Conservation (phyloP, 2,329 filamentous ascomycete genomes). For the Chrysoporthe puriensis region DNA sequence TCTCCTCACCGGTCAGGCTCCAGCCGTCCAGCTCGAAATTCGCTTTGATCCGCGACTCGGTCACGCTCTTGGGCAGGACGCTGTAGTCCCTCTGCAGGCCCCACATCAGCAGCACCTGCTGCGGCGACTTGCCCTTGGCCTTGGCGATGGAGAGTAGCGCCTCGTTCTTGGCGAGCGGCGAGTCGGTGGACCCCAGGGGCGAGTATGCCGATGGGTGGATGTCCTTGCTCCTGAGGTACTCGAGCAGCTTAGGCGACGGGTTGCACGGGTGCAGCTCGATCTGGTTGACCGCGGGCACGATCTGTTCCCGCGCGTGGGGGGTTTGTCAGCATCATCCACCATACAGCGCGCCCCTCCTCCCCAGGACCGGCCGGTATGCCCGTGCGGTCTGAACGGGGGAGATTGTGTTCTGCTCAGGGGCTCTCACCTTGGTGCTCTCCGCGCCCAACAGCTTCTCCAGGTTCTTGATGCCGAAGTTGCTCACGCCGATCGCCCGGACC, state of each 20-base stretch:
- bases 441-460: conserved; percentile 76
- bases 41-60: conserved; percentile 69
- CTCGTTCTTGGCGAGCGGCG: conserved; percentile 69
- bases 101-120: conserved; percentile 81
- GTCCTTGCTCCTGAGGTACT: conserved; percentile 71
- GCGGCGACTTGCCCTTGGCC: conserved; percentile 67
- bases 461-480: conserved; percentile 83
- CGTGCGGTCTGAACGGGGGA: neutral
- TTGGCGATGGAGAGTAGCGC: conserved; percentile 66
- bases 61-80: conserved; percentile 86
- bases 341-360: too few relatives aligned
- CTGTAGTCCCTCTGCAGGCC: conserved; percentile 79
- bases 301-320: conserved; percentile 37
- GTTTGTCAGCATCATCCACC: neutral
- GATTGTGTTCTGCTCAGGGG: neutral
- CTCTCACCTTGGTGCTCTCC: conserved; percentile 60
- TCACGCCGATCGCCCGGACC: conserved; percentile 80
- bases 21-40: conserved; percentile 79
- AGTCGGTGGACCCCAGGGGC: conserved; percentile 72
- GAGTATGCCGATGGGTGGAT: conserved; percentile 79
- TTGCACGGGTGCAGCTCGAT: conserved; percentile 81
- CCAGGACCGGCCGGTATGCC: too few relatives aligned
- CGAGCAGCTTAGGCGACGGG: conserved; percentile 77
- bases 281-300: conserved; percentile 75
- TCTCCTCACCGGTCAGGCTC: conserved; percentile 72